Base-by-base conservation (phyloP, 1,139 yeast genomes). In the Suhomyces atakaporum region DNA sequence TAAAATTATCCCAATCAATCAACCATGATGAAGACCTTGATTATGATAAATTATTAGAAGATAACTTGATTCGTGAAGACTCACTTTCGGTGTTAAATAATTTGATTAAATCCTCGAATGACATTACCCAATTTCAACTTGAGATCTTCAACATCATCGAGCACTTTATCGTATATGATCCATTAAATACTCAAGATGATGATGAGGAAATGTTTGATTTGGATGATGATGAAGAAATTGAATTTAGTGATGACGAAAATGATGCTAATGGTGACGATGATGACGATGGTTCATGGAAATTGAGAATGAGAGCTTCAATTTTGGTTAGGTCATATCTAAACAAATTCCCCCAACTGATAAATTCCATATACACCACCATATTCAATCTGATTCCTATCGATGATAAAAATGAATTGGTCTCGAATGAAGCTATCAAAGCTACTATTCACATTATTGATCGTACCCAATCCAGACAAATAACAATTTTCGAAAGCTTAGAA, bases 201-300 rank as follows among this genome's bases (percentile, higher is more conserved):
- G 59, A 51, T 1, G 58, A 53, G 8, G 70, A 58, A 12, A 68
- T 60, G 27, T 16, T 18, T 1, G 72, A 53, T 10, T 46, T 43
- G 21, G 66, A 56, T 2, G 65, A 53, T 13, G 62, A 52, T 7
- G 62, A 58, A 18, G 73, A 62, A 10, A 56, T 62, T 11, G 71
- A 62, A 53, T 66, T 52, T 21, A 49, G 54, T 31, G 77, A 71
- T 15, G 69, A 63, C 10, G 78, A 69, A n/a, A 65, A 61, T 23
- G 73, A 65, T 16, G 65, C 62, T 21, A 72, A 62, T 14, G 66
- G 63, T 14, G 55, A 49, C 28, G 50, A 51, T 16, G 63, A 59
- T 27, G 79, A 78, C 35, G 89, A 83, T 47, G 77, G 79, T 19
- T 77, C 86, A 1, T 84, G 94, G 87, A 81, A 80, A 47, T 57